Evolutionary conservation across 352 stramenopile species (phyloP), one percentile per base, ranked within the genome.

Genomic region (Phytopythium boreale): DNA sequence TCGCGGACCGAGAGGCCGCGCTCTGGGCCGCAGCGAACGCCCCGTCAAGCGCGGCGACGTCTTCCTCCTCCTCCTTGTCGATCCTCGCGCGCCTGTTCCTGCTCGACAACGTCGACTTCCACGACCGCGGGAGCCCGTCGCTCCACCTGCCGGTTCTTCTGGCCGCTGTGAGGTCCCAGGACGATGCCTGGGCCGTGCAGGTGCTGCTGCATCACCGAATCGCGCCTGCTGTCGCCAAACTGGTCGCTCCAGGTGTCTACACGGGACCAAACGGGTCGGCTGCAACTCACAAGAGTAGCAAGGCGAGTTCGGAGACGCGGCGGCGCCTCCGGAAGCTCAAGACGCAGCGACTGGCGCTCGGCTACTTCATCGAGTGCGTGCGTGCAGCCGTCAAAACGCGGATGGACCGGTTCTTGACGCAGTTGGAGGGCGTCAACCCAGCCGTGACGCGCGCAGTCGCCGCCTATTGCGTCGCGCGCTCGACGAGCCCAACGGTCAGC

Each of bases 41-140:
- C 12, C 19, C 47, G 15, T 34, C 47, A 1, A 36, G 24, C 15
- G 15, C 5, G 12, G 4, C 24, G 47, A 24, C 26, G 47, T 9
- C 19, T 19, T 26, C 47, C 6, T 20, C 47, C 9, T 34, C n/a
- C 47, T 53, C 47, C 22, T 11, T 36, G 10, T 55, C 36, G 39
- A 34, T 51, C 37, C 37, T 51, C 56, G 36, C 36, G 15, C 26
- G 56, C 2, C 56, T 50, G 22, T 61, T 61, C 56, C 37, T 61
- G 39, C 22, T 61, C 39, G 56, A 61, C 36, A 37, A 52, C 37
- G 56, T 61, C 26, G 37, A 61, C 22, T 51, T 61, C n/a, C 56
- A 61, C 22, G 53, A 59, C 20, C 36, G 36, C n/a, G 53, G 39
- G 12, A 37, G 39, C 39, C 37, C 10, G 10, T n/a, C 56, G 24